Evolutionary conservation across 2,329 filamentous ascomycete species (phyloP), one percentile per base, ranked within the genome.

Genomic region (Fusarium cyanostomum): DNA sequence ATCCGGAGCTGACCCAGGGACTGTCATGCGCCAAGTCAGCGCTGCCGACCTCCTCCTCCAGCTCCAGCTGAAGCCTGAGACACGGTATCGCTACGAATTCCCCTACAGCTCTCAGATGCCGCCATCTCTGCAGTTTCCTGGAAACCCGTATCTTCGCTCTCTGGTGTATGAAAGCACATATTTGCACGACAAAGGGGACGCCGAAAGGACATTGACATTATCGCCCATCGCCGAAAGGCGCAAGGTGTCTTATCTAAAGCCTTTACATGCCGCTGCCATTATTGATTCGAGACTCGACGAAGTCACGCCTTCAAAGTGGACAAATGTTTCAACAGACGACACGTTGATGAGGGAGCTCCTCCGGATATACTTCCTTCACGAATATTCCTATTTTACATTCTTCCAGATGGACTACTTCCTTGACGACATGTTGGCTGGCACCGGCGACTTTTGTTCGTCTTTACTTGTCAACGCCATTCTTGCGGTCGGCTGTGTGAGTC

Each of bases 1-100:
- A 62, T 61, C 56, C 31, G 62, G 39, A 48, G 31, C 59, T 51
- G 62, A 54, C 24, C n/a, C 55, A 16, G 52, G 42, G 26, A 55
- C 27, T 44, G 41, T 31, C 31, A 39, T 39, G 34, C 27, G 31
- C 30, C 45, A 62, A 43, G 56, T 64, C 55, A 45, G 54, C 21
- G 31, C 43, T 18, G 41, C 35, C 30, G 48, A 54, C 34, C 54
- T 50, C 34, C 43, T 46, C 21, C 21, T 45, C 18, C 50, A 52
- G 21, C 11, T 26, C 11, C 18, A 8, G 12, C 5, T 38, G 15
- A 24, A 15, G 37, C 26, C 30, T 37, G 44, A 21, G 28, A 45
- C 45, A 21, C 15, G 39, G 33, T 21, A 35, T 34, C 26, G 24
- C 24, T 38, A 30, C 6, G 21, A 50, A 5, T 62, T 62, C 2